Evolutionary conservation across 148 eudicot species (phyloP).

Genomic region (Chenopodium suecicum): DNA sequence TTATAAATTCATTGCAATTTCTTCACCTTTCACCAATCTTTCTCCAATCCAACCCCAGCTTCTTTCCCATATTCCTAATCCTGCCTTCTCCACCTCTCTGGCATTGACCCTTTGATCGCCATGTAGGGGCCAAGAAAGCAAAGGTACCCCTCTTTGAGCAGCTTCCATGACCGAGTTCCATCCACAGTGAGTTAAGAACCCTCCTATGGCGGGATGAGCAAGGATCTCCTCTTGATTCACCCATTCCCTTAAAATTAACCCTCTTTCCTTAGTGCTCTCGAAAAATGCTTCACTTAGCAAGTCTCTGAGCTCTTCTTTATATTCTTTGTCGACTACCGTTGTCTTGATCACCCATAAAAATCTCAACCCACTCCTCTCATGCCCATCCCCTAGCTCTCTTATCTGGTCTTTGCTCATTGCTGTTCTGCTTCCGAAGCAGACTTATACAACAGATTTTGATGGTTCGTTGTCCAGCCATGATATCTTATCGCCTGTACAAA

Average conservation of each 20-base stretch:
- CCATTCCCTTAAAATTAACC: constrained; percentile 40
- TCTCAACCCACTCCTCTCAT: constrained; percentile 29
- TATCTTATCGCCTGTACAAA: not conserved
- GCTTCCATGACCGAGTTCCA: constrained; percentile 27
- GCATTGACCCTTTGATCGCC: constrained; percentile 63
- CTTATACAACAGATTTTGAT: constrained; percentile 30
- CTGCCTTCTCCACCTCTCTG: constrained; percentile 42
- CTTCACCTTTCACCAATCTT: constrained; percentile 34
- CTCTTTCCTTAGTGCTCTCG: constrained; percentile 21
- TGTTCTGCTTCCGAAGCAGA: constrained; percentile 49
- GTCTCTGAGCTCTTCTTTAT: constrained; percentile 22
- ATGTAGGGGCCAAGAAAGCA: constrained; percentile 53
- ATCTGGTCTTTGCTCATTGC: constrained; percentile 39
- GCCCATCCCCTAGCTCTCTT: constrained; percentile 39
- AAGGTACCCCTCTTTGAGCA: constrained; percentile 31
- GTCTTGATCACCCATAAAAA: constrained; percentile 53
- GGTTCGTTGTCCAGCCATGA: constrained; percentile 42
- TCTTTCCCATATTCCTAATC: constrained; percentile 50
- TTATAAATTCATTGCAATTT: constrained; percentile 39
- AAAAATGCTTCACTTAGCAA: constrained; percentile 34
- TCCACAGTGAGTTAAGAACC: constrained; percentile 45
- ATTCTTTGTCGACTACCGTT: constrained; percentile 42
- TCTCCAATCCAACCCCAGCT: constrained; percentile 48
- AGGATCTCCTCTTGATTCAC: constrained; percentile 41
- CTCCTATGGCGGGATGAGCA: constrained; percentile 43